phyloP scores from a whole-genome alignment of 1,139 yeast species.

The Torulaspora globosa region DNA sequence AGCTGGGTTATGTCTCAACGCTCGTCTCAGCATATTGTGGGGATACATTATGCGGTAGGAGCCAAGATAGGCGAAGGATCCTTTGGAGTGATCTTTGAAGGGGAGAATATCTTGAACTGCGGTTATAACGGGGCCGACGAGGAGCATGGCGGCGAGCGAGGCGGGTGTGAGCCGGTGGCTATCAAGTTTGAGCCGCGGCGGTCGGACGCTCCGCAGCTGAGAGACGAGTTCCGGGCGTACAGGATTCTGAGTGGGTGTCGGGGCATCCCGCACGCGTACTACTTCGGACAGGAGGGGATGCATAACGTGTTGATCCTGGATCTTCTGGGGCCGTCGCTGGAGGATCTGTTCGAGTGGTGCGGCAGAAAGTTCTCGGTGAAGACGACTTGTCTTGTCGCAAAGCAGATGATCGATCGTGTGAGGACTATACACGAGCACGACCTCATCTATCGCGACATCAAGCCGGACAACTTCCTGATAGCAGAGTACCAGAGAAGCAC shows the following conservation, averaged over 20 bases:
- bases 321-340: slow-evolving; percentile 89
- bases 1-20: slow-evolving; percentile 16
- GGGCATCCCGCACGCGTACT: slow-evolving; percentile 93
- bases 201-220: slow-evolving; percentile 94
- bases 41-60: slow-evolving; percentile 87
- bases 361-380: slow-evolving; percentile 83
- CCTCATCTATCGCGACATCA: slow-evolving; percentile 88
- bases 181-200: slow-evolving; percentile 82
- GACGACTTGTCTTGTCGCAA: slow-evolving; percentile 86
- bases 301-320: slow-evolving; percentile 92
- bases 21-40: slow-evolving; percentile 45
- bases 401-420: slow-evolving; percentile 84
- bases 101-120: slow-evolving; percentile 71
- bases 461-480: slow-evolving; percentile 91
- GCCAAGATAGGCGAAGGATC: slow-evolving; percentile 98
- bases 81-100: slow-evolving; percentile 95
- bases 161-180: slow-evolving; percentile 49
- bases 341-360: slow-evolving; percentile 97
- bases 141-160: slow-evolving; percentile 38
- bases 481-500: slow-evolving; percentile 32
- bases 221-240: slow-evolving; percentile 93
- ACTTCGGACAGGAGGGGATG: slow-evolving; percentile 96
- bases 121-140: slow-evolving; percentile 11
- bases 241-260: slow-evolving; percentile 73
- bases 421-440: slow-evolving; percentile 87